These are phyloP conservation scores for Phanerodontia chrysosporium DNA, from an alignment of 768 basidiomycete genomes.

Conservation along the genomic window DNA sequence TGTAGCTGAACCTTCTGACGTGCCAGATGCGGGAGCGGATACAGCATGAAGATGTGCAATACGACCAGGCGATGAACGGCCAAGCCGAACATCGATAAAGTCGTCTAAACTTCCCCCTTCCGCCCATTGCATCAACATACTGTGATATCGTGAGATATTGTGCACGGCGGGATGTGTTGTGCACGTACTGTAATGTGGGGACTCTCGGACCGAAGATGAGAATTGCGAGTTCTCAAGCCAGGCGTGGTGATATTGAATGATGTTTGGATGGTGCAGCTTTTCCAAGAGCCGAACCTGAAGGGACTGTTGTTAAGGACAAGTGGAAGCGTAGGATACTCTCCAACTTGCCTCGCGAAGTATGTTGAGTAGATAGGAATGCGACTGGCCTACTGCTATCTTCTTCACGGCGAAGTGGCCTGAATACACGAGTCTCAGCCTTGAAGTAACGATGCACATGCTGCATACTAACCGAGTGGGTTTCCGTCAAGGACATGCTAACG, in stretches of 20 bases:
- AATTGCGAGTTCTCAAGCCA: constrained; percentile 89
- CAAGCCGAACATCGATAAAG: constrained; percentile 76
- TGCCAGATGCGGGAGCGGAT: constrained; percentile 13
- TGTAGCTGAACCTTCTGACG: constrained; percentile 27
- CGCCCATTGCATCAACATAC: constrained; percentile 91
- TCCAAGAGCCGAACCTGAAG: constrained; percentile 80
- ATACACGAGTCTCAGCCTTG: constrained; percentile 3
- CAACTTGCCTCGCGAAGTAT: constrained; percentile 67
- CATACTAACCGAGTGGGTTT: constrained; percentile 65
- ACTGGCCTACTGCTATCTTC: constrained; percentile 93
- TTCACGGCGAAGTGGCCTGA: constrained; percentile 89
- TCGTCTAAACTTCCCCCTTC: constrained; percentile 87
- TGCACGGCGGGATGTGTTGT: neutral
- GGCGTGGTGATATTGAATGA: constrained; percentile 92
- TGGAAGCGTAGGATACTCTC: neutral
- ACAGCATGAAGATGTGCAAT: constrained; percentile 17
- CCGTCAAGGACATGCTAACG: constrained; percentile 80
- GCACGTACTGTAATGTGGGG: constrained; percentile 77
- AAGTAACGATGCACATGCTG: constrained; percentile 1
- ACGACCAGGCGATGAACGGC: constrained; percentile 39
- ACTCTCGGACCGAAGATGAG: constrained; percentile 87
- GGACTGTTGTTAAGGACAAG: neutral
- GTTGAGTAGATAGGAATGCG: constrained; percentile 77
- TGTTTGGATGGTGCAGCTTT: constrained; percentile 84
- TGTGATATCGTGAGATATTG: constrained; percentile 23